Base-by-base conservation (phyloP, 768 basidiomycete species). In the Boletellus sp. region DNA sequence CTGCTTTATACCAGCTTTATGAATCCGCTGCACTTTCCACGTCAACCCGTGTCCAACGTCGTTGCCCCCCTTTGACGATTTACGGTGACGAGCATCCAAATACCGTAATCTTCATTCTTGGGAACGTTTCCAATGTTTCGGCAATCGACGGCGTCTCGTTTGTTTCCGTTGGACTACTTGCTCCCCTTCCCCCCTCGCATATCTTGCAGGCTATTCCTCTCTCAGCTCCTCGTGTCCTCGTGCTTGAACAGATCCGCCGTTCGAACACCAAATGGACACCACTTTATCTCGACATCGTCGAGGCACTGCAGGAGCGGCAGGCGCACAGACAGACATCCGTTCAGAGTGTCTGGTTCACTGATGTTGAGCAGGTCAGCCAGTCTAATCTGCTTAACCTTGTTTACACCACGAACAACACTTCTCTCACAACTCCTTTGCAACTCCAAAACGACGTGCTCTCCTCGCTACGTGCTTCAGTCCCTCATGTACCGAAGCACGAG, bases 231-330 rank as follows among this genome's bases (percentile, higher is more conserved):
- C 83, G 80, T 19, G 78, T 95, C 47, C 72, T 94, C 50, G 84
- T 94, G 16, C 77, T 94, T 11, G 94, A 95, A 63, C 91, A 94
- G 65, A 72, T 87, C 7, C 76, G 77, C 59, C 75, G 72, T 55
- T 90, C 87, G 79, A 76, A 78, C n/a, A 83, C 82, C 34, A 90
- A 90, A 67, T 94, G 89, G 87, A 85, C 88, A 1, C 88, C 91
- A 0, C 70, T 95, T 4, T 95, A 87, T 67, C 78, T 96, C 44
- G 92, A 94, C 31, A 72, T 93, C 22, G 77, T 89, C 41, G 77
- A 76, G 47, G 84, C 85, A 13, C 67, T 94, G 31, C 90, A 92
- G 54, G 73, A 79, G 38, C 75, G 75, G 40, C 74, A 77, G 24
- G 51, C 69, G 0, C 73, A 77, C 17, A 65, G 70, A 26, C 74